These are phyloP conservation scores for Hemisphaericaspora nanyangensis DNA, from an alignment of 805 yeast genomes.

Conservation along the genomic window DNA sequence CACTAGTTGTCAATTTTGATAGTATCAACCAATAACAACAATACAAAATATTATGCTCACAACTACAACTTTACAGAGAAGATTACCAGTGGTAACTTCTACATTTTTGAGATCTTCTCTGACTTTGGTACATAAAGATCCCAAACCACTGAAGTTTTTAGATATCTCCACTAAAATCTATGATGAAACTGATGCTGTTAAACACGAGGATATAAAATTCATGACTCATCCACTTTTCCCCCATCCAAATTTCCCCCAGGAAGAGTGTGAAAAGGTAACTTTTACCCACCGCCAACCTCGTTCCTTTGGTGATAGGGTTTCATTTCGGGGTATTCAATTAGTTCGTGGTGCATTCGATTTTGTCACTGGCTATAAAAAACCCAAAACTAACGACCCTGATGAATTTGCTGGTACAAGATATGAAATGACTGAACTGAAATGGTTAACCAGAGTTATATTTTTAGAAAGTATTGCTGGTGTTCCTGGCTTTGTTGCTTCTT, in stretches of 20 bases:
- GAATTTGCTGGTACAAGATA: constrained; percentile 38
- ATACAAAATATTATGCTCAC: too few species aligned
- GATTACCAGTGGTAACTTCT: constrained; percentile 2
- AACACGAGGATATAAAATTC: constrained; percentile 29
- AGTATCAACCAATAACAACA: too few species aligned
- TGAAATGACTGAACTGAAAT: constrained; percentile 57
- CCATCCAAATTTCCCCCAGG: constrained; percentile 28
- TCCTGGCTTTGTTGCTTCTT: constrained; percentile 78
- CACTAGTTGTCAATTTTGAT: too few species aligned
- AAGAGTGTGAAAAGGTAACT: constrained; percentile 34
- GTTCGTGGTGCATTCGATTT: constrained; percentile 54
- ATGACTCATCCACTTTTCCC: constrained; percentile 39
- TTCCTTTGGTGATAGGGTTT: constrained; percentile 48
- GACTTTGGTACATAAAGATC: background rate
- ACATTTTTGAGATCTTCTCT: constrained; percentile 2
- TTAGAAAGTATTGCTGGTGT: constrained; percentile 74
- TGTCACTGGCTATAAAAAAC: constrained; percentile 63
- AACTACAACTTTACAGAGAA: background rate
- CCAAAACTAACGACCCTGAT: constrained; percentile 30
- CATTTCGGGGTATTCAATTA: constrained; percentile 42
- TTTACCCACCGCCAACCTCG: constrained; percentile 51
- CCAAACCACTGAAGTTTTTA: constrained; percentile 9
- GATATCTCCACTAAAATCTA: constrained; percentile 25
- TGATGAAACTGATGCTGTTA: constrained; percentile 16
- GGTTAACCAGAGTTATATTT: constrained; percentile 61